phyloP scores from a whole-genome alignment of 495 filamentous ascomycete species.

The Achaetomiella virescens region DNA sequence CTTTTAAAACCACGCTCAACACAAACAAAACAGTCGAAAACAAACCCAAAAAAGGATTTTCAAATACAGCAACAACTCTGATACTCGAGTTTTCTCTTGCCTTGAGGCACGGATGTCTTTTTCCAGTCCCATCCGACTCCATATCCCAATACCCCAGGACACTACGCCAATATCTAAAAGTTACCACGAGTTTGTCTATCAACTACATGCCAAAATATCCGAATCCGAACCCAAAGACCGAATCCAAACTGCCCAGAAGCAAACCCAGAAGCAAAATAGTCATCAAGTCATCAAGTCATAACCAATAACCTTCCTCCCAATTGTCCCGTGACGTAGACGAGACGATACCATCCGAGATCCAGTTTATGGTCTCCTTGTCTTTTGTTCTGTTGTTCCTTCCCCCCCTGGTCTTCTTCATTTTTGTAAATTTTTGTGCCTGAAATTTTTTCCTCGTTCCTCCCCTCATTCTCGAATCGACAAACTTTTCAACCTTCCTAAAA shows the following conservation, averaged over 20 bases:
- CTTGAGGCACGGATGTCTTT: constrained; percentile 9
- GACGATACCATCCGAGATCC: background rate
- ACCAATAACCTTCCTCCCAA: constrained; percentile 16
- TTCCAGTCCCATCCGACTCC: constrained; percentile 1
- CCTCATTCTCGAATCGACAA: background rate
- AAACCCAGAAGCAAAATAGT: constrained; percentile 1
- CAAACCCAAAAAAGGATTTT: background rate
- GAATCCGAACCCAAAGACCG: background rate
- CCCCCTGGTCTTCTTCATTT: background rate
- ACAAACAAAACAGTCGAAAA: background rate
- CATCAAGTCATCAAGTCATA: constrained; percentile 15
- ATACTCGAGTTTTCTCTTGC: background rate
- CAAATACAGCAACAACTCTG: background rate
- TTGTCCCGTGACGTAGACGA: constrained; percentile 6
- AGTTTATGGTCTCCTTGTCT: constrained; percentile 7
- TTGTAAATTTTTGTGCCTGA: background rate
- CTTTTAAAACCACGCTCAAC: background rate
- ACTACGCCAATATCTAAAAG: background rate
- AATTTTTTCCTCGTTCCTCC: background rate
- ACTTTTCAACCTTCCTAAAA: background rate
- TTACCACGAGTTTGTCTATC: background rate
- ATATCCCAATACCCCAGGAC: background rate
- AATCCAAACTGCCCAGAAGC: too few relatives aligned
- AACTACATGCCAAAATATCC: constrained; percentile 5
- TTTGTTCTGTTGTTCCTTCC: background rate